Evolutionary conservation across 73 alveolate genomes (phyloP).

Genomic region (Vitrella brassicaformis): DNA sequence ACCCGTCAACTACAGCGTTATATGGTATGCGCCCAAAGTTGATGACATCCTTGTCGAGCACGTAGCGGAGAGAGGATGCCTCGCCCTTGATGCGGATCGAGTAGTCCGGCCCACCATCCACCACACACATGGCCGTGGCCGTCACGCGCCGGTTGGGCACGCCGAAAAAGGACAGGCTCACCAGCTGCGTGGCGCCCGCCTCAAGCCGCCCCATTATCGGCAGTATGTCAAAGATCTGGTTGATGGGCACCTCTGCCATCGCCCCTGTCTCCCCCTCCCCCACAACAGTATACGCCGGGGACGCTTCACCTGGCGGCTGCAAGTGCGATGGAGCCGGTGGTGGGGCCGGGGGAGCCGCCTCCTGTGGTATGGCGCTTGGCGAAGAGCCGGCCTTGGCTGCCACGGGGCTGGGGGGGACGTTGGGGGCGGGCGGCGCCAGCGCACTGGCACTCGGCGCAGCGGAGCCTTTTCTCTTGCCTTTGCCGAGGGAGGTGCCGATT

Average conservation of each 20-base stretch:
- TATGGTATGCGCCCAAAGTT: slow-evolving; percentile 95
- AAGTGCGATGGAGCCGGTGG: slow-evolving; percentile 2
- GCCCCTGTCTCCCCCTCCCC: slow-evolving; percentile 13
- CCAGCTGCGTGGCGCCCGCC: slow-evolving; percentile 87
- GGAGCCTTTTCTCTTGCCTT: slow-evolving; percentile 27
- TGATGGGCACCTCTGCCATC: slow-evolving; percentile 48
- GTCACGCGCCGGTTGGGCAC: slow-evolving; percentile 87
- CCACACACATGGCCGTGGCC: slow-evolving; percentile 91
- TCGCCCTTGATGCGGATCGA: slow-evolving; percentile 94
- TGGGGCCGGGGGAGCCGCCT: slow-evolving; percentile 5
- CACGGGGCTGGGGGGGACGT: too few species aligned
- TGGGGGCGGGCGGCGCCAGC: too few species aligned
- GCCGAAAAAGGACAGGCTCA: slow-evolving; percentile 40
- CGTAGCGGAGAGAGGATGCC: slow-evolving; percentile 75
- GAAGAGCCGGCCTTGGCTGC: slow-evolving; percentile 7
- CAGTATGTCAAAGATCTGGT: slow-evolving; percentile 94
- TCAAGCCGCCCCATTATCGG: slow-evolving; percentile 94
- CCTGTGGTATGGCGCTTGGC: slow-evolving; percentile 9
- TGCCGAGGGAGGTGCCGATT: too few species aligned
- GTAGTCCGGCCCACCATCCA: slow-evolving; percentile 99
- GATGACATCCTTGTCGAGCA: slow-evolving; percentile 78
- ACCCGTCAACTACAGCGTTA: slow-evolving; percentile 48
- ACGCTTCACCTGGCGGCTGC: too few species aligned
- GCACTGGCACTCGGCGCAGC: slow-evolving; percentile 9
- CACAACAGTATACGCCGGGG: too few species aligned